These are phyloP conservation scores for Solanum hybrid DNA, from an alignment of 305 asterid genomes.

Conservation along the genomic window DNA sequence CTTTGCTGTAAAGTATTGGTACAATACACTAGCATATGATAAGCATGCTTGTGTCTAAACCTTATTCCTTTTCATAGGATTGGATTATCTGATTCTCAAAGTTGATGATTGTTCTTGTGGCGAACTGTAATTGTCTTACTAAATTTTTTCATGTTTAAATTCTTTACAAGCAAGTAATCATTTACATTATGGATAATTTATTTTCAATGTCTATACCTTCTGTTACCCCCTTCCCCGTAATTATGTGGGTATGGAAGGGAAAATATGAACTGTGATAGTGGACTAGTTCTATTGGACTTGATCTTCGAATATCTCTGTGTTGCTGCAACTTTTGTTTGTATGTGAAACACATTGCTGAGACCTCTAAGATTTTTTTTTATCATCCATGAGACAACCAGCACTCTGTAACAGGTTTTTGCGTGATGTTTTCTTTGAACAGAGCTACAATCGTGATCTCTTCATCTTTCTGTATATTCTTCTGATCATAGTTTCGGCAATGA, in stretches of 20 bases:
- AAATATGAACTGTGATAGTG: background rate
- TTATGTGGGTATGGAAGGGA: background rate
- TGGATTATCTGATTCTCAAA: background rate
- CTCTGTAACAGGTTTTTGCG: background rate
- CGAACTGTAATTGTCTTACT: background rate
- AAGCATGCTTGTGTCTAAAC: background rate
- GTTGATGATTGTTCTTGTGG: background rate
- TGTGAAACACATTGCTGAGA: background rate
- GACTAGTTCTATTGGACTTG: background rate
- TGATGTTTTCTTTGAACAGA: constrained; percentile 48
- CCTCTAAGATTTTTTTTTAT: background rate
- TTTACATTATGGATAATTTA: background rate
- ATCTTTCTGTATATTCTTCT: constrained; percentile 72
- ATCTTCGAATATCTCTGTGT: background rate
- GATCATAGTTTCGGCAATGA: constrained; percentile 73
- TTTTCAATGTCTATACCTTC: background rate
- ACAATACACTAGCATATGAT: background rate
- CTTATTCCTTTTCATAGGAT: background rate
- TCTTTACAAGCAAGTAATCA: background rate
- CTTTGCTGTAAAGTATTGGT: background rate
- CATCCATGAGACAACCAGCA: background rate
- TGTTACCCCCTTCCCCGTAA: background rate
- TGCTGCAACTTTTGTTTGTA: background rate
- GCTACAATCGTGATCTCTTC: constrained; percentile 89
- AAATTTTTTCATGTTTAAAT: background rate